Base-by-base conservation (phyloP, 2,329 filamentous ascomycete genomes). In the Talaromyces rugulosus region DNA sequence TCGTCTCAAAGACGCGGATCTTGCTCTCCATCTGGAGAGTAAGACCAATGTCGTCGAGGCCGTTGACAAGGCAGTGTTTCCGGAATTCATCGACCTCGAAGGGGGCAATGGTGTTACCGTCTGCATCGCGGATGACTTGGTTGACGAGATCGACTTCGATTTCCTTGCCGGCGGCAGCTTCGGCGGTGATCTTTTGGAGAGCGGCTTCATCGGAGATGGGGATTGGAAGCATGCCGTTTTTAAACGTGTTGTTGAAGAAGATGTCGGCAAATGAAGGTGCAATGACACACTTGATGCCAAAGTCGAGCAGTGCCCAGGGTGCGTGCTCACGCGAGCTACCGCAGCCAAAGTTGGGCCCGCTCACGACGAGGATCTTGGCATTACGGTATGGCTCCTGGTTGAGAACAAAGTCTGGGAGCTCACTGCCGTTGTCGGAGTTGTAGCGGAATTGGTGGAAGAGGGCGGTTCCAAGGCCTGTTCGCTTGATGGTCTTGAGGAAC, bases 221-320 rank as follows among this genome's bases (percentile, higher is more conserved):
- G 64, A 98, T 87, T 55, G 94, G 93, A 66, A 98, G 82, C 95
- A 98, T 98, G 81, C 94, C 94, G 81, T 99, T 99, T 85, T 99
- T 98, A 86, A 97, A 98, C n/a, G 90, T 95, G 83, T 99, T 99
- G 86, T 96, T 97, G 86, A 94, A 96, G 87, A 97, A 97, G 77
- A 99, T 99, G 73, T 96, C 92, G 62, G 89, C 90, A 68, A 86
- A 91, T 1, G 90, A 93, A 1, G 92, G 91, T 0, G 94, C 95
- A 69, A 98, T 96, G 71, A 98, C 84, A 75, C 89, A 94, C 74
- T 89, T 91, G 80, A 99, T 96, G 68, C 95, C 95, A 70, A 98
- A 98, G 79, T 98, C 95, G 62, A 96, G 87, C 28, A 98, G 85
- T 5, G 95, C 94, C 95, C 95, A 98, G 0, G 95, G 95, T 2